Percentiles rank a stretch among this genome's conserved stretches.
These are phyloP conservation scores for Magnaporthiopsis rhizophila DNA, from an alignment of 2,329 filamentous ascomycete genomes.

Conservation along the genomic window DNA sequence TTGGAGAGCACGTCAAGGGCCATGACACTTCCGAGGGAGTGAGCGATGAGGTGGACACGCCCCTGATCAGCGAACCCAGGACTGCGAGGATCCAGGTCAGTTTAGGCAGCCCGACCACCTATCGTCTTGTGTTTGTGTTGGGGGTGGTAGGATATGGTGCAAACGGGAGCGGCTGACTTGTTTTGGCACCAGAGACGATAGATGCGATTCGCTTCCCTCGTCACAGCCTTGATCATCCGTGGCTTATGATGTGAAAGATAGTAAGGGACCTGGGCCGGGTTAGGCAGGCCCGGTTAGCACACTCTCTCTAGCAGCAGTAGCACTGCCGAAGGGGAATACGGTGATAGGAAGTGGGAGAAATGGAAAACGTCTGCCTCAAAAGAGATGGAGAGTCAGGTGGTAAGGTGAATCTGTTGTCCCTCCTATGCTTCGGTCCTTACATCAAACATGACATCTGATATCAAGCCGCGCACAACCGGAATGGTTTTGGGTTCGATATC, in stretches of 20 bases:
- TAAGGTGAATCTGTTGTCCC: no score
- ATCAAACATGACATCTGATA: conserved; percentile 97
- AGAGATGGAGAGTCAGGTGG: no score
- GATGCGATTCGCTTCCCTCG: conserved; percentile 89
- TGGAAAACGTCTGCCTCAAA: no score
- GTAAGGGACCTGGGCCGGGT: conserved; percentile 48
- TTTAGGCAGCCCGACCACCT: no score
- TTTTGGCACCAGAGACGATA: conserved; percentile 92
- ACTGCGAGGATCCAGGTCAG: neutral
- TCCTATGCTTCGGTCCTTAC: conserved; percentile 35
- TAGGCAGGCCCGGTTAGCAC: neutral
- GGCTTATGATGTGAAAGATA: conserved; percentile 95
- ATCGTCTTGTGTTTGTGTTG: neutral
- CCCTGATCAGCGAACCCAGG: conserved; percentile 74
- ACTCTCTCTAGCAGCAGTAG: no score
- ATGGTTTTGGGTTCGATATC: conserved; percentile 91
- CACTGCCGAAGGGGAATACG: no score
- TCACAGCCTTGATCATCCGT: conserved; percentile 86
- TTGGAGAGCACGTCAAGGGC: conserved; percentile 82
- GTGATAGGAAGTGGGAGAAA: no score
- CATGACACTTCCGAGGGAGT: conserved; percentile 93
- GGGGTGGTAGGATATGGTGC: no score
- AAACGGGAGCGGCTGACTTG: conserved; percentile 38
- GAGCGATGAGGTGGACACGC: conserved; percentile 84
- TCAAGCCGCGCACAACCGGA: conserved; percentile 84